Percentiles rank a stretch among this genome's conserved stretches.
phyloP scores from a whole-genome alignment of 2,329 filamentous ascomycete species.

The Ophiostoma sp. region DNA sequence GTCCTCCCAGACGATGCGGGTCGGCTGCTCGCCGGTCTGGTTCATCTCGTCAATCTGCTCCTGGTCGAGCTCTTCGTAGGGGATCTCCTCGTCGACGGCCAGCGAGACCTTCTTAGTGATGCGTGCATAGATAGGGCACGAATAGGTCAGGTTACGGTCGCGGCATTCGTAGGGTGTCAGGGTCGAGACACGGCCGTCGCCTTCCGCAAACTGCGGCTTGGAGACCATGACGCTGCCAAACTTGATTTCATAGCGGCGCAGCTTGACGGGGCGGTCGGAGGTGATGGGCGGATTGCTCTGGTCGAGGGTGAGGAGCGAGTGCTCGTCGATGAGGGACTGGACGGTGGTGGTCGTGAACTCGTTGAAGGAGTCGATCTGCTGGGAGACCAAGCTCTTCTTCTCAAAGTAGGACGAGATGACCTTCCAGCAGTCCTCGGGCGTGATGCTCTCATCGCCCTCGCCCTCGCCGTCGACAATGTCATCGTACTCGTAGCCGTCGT shows the following conservation, averaged over 20 bases:
- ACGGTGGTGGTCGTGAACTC: conserved; percentile 94
- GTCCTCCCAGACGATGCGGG: conserved; percentile 61
- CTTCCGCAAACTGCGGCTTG: conserved; percentile 87
- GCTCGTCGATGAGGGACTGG: conserved; percentile 92
- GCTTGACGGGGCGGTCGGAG: conserved; percentile 76
- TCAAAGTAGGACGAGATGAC: conserved; percentile 98
- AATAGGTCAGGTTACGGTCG: conserved; percentile 92
- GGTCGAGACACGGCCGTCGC: conserved; percentile 81
- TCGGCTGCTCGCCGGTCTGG: conserved; percentile 58
- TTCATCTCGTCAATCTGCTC: conserved; percentile 58
- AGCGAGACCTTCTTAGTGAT: conserved; percentile 83
- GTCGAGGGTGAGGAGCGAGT: conserved; percentile 87
- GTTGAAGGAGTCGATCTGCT: conserved; percentile 98
- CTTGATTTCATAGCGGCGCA: conserved; percentile 92
- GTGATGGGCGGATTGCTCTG: conserved; percentile 79
- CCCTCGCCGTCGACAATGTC: conserved; percentile 63
- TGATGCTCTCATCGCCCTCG: conserved; percentile 73
- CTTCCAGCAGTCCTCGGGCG: conserved; percentile 96
- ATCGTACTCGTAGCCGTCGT: conserved; percentile 49
- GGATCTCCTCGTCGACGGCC: conserved; percentile 72
- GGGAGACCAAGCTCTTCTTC: conserved; percentile 89
- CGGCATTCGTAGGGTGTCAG: conserved; percentile 94
- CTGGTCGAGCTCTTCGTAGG: conserved; percentile 67
- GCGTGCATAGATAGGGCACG: conserved; percentile 84
- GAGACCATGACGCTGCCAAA: conserved; percentile 89